These are phyloP conservation scores for Solanum chmielewskii DNA, from an alignment of 257 asterid genomes.

Conservation along the genomic window DNA sequence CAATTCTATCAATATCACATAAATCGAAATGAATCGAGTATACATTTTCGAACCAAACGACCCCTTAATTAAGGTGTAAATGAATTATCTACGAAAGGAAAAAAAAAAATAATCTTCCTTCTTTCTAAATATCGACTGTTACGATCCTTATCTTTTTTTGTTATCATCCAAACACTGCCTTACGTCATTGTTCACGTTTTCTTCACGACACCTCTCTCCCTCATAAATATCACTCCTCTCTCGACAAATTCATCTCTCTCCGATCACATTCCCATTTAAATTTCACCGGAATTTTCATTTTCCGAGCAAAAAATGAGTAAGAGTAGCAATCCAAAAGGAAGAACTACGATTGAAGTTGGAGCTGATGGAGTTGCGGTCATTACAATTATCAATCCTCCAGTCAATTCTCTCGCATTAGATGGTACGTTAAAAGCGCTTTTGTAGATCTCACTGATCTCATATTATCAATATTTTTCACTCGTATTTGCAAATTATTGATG, in stretches of 20 bases:
- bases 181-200: not conserved
- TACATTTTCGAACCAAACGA: not conserved
- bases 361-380: constrained; percentile 88
- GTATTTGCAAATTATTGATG: not conserved
- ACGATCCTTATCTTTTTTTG: not conserved
- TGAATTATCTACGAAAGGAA: not conserved
- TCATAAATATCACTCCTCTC: not conserved
- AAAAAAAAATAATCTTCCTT: not conserved
- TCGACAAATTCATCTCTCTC: not conserved
- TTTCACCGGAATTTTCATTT: not conserved
- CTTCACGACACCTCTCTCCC: not conserved
- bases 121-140: not conserved
- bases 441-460: not conserved
- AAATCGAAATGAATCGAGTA: rapidly evolving
- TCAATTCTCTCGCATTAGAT: constrained; percentile 89
- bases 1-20: rapidly evolving
- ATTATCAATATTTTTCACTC: too few species aligned
- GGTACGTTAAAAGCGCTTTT: constrained; percentile 22
- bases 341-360: constrained; percentile 90
- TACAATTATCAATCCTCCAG: constrained; percentile 96
- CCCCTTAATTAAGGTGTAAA: not conserved
- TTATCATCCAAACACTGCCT: not conserved
- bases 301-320: not conserved
- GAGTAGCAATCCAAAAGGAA: constrained; percentile 31
- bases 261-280: not conserved